Percentiles rank a stretch among this genome's conserved stretches.
phyloP scores from a whole-genome alignment of 2,329 filamentous ascomycete genomes.

The Chrysoporthe puriensis region DNA sequence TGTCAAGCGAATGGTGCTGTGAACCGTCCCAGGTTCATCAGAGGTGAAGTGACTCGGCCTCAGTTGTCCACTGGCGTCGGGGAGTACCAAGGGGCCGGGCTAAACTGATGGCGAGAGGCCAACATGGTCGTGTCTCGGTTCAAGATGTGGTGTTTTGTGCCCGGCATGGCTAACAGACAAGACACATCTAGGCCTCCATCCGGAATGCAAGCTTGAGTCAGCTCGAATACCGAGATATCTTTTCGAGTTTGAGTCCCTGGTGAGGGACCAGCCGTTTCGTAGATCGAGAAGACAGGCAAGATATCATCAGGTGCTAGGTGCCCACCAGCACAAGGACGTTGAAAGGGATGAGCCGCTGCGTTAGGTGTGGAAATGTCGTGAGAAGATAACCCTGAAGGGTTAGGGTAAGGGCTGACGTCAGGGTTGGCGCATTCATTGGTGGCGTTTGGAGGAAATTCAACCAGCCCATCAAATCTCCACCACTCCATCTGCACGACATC shows the following conservation, averaged over 20 bases:
- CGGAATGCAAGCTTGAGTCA: background rate
- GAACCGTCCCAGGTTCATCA: background rate
- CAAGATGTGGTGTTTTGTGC: background rate
- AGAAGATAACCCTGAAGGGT: background rate
- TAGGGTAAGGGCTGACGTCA: background rate
- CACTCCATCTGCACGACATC: background rate
- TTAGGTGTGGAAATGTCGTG: background rate
- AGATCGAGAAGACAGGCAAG: background rate
- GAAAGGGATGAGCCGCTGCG: background rate
- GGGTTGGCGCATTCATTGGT: background rate
- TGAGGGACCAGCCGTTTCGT: background rate
- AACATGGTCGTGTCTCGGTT: background rate
- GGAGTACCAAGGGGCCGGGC: background rate
- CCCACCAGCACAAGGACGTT: background rate
- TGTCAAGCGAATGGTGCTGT: background rate
- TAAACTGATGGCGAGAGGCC: background rate
- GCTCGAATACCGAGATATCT: background rate
- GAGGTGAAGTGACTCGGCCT: background rate
- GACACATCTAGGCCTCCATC: background rate
- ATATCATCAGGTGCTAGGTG: background rate
- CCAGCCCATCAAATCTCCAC: background rate
- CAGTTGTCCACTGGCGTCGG: background rate
- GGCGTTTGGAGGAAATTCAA: background rate
- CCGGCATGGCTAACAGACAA: background rate
- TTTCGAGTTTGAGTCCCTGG: background rate